phyloP scores from a whole-genome alignment of 345 rosid species.

The Balakata baccata region DNA sequence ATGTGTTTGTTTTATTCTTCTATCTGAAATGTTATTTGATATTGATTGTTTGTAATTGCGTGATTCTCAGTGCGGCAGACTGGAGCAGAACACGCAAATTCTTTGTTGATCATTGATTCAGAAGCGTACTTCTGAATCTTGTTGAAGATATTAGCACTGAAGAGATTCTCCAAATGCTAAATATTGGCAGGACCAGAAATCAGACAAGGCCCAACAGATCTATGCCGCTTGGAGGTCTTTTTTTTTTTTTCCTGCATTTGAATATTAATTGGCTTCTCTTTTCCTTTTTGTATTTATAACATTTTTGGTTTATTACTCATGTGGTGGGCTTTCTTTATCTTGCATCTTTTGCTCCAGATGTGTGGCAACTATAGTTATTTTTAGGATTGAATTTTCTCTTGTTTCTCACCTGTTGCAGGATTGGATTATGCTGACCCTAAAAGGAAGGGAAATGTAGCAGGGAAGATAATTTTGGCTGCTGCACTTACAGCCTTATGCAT shows the following conservation, averaged over 20 bases:
- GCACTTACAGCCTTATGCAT: conserved; percentile 75
- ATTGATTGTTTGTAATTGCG: conserved; percentile 8
- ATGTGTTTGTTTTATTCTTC: neutral
- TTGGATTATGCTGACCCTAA: conserved; percentile 90
- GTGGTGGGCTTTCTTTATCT: neutral
- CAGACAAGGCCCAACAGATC: conserved; percentile 70
- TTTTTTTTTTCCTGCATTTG: neutral
- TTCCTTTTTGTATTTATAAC: neutral
- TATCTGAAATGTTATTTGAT: neutral
- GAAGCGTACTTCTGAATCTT: conserved; percentile 10
- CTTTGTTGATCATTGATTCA: neutral
- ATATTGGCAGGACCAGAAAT: conserved; percentile 66
- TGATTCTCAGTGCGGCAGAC: conserved; percentile 19
- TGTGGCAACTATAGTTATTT: neutral
- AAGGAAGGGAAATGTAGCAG: conserved; percentile 61
- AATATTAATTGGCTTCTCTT: neutral
- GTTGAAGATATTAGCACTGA: neutral
- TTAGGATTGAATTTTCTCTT: neutral
- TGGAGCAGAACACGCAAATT: neutral
- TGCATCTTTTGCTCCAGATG: neutral
- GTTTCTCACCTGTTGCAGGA: conserved; percentile 41
- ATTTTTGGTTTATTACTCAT: neutral
- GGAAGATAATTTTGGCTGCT: conserved; percentile 77
- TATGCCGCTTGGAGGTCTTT: conserved; percentile 62
- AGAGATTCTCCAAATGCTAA: conserved; percentile 54